Evolutionary conservation across 441 rosid species (phyloP).

Genomic region (Euphorbia schlechtendalii): DNA sequence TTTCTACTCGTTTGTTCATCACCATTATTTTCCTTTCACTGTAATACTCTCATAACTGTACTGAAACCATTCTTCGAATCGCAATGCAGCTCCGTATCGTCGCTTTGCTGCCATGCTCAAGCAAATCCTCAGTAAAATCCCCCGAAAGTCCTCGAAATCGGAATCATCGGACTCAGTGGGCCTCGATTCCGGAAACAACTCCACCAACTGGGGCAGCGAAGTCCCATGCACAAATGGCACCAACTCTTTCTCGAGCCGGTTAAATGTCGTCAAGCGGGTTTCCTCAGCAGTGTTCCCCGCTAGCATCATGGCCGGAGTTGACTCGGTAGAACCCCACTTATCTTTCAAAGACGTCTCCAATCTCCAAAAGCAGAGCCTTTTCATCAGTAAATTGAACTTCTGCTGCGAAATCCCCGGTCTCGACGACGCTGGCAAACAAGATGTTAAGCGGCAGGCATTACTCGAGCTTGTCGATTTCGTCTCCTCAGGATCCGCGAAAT

Average conservation of each 20-base stretch:
- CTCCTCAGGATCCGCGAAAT: conserved; percentile 56
- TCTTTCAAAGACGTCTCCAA: conserved; percentile 69
- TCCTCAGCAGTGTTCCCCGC: conserved; percentile 80
- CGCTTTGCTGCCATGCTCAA: conserved; percentile 49
- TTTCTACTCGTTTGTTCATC: background rate
- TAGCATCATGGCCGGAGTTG: conserved; percentile 61
- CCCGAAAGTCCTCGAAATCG: conserved; percentile 47
- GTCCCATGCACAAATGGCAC: conserved; percentile 51
- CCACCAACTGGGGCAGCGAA: conserved; percentile 31
- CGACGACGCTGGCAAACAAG: conserved; percentile 40
- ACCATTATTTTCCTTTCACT: conserved; percentile 7
- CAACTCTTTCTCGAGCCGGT: conserved; percentile 46
- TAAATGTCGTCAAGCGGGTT: conserved; percentile 70
- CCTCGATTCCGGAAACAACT: conserved; percentile 37
- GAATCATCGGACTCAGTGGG: conserved; percentile 37
- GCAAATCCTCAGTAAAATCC: conserved; percentile 69
- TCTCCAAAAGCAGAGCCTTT: conserved; percentile 59
- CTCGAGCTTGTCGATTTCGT: conserved; percentile 64
- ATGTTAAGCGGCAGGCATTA: conserved; percentile 47
- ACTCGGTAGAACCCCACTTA: conserved; percentile 61
- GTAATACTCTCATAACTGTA: background rate
- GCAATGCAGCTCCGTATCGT: conserved; percentile 23
- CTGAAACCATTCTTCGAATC: conserved; percentile 2
- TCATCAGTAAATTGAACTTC: conserved; percentile 60
- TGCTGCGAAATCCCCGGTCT: conserved; percentile 52